Conservation (phyloP, 179 eudicot species). For the Sideroxylon spinosum region DNA sequence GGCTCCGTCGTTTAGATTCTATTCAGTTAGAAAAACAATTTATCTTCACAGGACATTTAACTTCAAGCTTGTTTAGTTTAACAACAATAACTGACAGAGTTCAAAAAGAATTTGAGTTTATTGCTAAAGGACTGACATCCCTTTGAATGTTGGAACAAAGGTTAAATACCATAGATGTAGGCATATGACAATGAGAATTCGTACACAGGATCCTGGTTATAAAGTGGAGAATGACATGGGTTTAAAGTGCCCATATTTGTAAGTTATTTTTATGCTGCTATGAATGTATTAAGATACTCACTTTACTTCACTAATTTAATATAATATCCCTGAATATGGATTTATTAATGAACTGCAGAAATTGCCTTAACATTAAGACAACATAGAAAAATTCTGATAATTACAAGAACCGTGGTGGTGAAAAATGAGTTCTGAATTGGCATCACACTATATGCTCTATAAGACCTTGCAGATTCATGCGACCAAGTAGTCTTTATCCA, state of each 20-base stretch:
- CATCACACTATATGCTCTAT: not conserved
- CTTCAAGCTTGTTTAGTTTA: no score
- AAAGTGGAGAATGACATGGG: not conserved
- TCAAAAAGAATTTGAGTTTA: no score
- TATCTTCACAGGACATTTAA: no score
- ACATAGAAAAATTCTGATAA: not conserved
- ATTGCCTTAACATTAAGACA: not conserved
- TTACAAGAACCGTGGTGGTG: not conserved
- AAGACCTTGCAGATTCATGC: not conserved
- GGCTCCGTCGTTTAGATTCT: no score
- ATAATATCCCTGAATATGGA: not conserved
- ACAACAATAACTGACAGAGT: no score
- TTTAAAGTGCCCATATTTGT: not conserved
- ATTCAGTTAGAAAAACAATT: no score
- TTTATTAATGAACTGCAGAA: not conserved
- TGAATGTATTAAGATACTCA: not conserved
- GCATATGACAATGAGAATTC: not conserved
- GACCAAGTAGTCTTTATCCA: not conserved
- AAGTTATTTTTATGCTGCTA: not conserved
- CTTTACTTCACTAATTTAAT: not conserved
- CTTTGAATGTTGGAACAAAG: not conserved
- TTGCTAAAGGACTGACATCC: no score
- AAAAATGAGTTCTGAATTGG: not conserved
- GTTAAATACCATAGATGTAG: not conserved
- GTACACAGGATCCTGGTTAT: not conserved